phyloP scores from a whole-genome alignment of 2,329 filamentous ascomycete species.

The Alternaria ventricosa region DNA sequence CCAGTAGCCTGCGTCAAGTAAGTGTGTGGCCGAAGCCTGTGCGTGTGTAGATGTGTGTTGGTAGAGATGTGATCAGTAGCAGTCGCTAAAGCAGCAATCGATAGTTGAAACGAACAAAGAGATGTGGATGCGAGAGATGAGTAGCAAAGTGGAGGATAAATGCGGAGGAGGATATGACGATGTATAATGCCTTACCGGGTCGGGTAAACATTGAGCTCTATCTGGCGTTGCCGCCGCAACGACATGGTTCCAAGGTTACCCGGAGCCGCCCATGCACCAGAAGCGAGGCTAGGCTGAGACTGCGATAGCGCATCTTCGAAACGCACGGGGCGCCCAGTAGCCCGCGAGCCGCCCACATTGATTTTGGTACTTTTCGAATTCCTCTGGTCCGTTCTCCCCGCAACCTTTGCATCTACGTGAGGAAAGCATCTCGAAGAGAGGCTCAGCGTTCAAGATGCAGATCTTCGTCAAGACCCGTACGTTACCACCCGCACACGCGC shows the following conservation, averaged over 20 bases:
- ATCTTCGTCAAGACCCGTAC: conserved; percentile 97
- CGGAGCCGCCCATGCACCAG: neutral
- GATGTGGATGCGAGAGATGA: conserved; percentile 30
- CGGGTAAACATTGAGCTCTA: conserved; percentile 30
- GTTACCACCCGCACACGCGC: neutral
- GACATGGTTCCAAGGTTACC: neutral
- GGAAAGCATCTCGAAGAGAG: conserved; percentile 13
- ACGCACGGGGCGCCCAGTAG: conserved; percentile 16
- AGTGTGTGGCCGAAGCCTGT: conserved; percentile 45
- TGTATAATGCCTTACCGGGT: conserved; percentile 30
- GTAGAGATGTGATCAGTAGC: conserved; percentile 10
- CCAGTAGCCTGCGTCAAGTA: conserved; percentile 47
- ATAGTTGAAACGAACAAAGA: conserved; percentile 29
- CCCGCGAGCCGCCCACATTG: conserved; percentile 26
- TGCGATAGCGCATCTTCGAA: neutral
- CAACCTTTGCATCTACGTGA: conserved; percentile 15
- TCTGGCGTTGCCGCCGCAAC: conserved; percentile 1
- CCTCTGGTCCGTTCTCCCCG: conserved; percentile 9
- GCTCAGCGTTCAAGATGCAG: conserved; percentile 68
- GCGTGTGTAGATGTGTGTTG: conserved; percentile 20
- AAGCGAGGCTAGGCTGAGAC: neutral
- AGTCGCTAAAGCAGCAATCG: conserved; percentile 15
- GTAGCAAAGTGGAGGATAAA: conserved; percentile 28
- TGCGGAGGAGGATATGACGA: conserved; percentile 37
- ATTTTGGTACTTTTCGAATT: conserved; percentile 23